phyloP scores from a whole-genome alignment of 257 asterid species.

The Nicotiana sylvestris region DNA sequence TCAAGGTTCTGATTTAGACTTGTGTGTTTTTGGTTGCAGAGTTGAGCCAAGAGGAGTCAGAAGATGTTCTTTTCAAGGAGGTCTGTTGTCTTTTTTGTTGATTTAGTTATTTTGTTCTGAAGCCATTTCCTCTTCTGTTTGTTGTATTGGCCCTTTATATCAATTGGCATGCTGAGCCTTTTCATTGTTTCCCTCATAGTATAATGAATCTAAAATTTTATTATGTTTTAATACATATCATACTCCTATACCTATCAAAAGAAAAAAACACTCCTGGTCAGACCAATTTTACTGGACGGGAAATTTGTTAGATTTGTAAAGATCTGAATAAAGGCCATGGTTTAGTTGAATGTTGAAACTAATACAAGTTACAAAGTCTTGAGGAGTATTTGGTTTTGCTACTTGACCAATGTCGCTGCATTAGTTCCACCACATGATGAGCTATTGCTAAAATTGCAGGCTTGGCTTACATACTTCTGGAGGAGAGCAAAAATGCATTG shows the following conservation, averaged over 20 bases:
- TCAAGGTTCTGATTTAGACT: neutral
- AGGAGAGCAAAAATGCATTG: constrained; percentile 90
- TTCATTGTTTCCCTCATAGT: neutral
- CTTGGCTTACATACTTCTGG: constrained; percentile 99
- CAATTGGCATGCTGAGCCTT: neutral
- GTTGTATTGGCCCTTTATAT: neutral
- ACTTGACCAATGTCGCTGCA: neutral
- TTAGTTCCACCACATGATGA: constrained; percentile 3
- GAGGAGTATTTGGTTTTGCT: neutral
- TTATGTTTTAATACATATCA: neutral
- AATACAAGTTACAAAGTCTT: neutral
- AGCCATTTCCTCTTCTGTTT: neutral
- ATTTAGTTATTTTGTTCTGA: constrained; percentile 9
- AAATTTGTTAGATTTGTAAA: neutral
- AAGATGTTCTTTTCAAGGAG: constrained; percentile 94
- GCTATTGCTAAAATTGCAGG: constrained; percentile 35
- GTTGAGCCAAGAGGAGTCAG: constrained; percentile 77
- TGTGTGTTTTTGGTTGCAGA: constrained; percentile 53
- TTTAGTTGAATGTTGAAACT: neutral
- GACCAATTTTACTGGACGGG: neutral
- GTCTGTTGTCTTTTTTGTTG: constrained; percentile 30
- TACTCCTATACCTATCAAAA: neutral
- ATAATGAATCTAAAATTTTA: neutral
- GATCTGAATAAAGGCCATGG: neutral
- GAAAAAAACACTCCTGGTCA: neutral